Evolutionary conservation across 2,329 filamentous ascomycete species (phyloP).

Genomic region (Ophiostoma novo-ulmi): DNA sequence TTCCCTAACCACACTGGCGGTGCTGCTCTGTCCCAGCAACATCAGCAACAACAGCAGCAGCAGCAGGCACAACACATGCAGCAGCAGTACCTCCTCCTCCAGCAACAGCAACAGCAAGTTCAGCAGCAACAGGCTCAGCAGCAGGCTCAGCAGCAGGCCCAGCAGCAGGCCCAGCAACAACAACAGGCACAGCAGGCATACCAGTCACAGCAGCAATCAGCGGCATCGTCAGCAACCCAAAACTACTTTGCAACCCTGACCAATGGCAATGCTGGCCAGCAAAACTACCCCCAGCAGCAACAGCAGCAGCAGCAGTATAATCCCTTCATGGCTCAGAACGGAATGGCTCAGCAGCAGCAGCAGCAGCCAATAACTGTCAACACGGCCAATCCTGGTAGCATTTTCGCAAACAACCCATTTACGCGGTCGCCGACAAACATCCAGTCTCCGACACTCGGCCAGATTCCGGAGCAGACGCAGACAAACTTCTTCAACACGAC

Average conservation of each 20-base stretch:
- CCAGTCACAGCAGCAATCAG: conserved; percentile 22
- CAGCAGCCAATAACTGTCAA: conserved; percentile 39
- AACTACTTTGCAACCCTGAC: conserved; percentile 22
- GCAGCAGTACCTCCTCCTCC: conserved; percentile 19
- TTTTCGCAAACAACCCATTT: conserved; percentile 45
- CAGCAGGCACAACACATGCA: conserved; percentile 25
- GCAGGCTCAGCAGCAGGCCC: conserved; percentile 10
- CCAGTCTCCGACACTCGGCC: conserved; percentile 46
- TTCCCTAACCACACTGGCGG: conserved; percentile 70
- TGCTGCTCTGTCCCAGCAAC: conserved; percentile 32
- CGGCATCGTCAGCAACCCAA: conserved; percentile 16
- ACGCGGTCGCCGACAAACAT: conserved; percentile 46
- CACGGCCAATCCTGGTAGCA: conserved; percentile 32
- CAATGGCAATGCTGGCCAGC: background rate
- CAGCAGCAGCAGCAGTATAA: conserved; percentile 35
- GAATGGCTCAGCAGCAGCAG: conserved; percentile 26
- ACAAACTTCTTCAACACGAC: conserved; percentile 37
- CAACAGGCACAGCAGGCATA: conserved; percentile 15
- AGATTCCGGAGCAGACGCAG: conserved; percentile 51
- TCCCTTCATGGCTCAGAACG: conserved; percentile 16
- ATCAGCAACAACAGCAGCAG: conserved; percentile 30
- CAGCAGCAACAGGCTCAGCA: conserved; percentile 34
- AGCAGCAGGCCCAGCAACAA: background rate
- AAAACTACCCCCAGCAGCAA: conserved; percentile 30
- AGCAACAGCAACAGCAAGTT: conserved; percentile 39